Base-by-base conservation (phyloP, 2,329 filamentous ascomycete genomes). In the Scorias spongiosa region DNA sequence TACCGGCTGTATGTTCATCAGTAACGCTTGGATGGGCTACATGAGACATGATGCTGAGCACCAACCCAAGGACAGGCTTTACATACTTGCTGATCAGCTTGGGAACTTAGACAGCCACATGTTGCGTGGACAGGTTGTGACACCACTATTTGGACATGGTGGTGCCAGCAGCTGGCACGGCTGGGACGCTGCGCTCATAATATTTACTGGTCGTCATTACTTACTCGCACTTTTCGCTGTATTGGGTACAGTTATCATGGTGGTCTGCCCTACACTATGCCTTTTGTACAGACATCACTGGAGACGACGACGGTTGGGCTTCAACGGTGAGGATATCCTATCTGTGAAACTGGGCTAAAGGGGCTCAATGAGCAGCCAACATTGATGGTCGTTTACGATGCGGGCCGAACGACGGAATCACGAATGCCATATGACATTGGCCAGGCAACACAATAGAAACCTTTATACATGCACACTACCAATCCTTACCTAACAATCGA, bases 1-100 rank as follows among this genome's bases (percentile, higher is more conserved):
- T 37, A 58, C 55, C 9, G 55, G 55, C 12, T 58, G 52, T 42
- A 55, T 55, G 47, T 57, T 52, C 48, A 52, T 58, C 37, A 49
- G 51, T 2, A 57, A 58, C 39, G 43, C 45, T 1, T 58, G 54
- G 54, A 53, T 56, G 52, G 36, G 40, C 2, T 58, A 57, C 37
- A 45, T 45, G 29, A 39, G 47, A 14, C n/a, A 39, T 30, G 34
- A 49, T 38, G 39, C 28, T 29, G 5, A 12, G 15, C 11, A 44
- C 17, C 12, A 17, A 12, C 32, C 17, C 30, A 45, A 48, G 30
- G 48, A 54, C 29, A 41, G 38, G 14, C 43, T 55, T 5, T 57
- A 51, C 42, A 47, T 55, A 14, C 51, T 58, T 1, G 54, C 55
- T 2, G 52, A 57, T 39, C 39, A 51, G 29, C 12, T 44, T 12